Conservation (phyloP, 257 asterid species). For the Lavandula angustifolia region DNA sequence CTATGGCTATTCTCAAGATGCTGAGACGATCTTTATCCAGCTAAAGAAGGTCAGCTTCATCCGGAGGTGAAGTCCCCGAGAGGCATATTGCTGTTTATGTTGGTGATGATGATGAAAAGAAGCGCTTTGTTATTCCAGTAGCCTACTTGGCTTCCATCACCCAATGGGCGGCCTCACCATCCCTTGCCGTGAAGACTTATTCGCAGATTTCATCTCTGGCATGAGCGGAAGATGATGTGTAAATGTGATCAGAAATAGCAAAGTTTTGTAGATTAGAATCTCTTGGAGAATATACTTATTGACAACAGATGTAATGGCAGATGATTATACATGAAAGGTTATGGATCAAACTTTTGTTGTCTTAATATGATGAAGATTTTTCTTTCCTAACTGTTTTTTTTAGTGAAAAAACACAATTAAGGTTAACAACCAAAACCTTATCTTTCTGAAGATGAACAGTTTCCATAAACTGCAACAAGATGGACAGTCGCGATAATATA, state of each 20-base stretch:
- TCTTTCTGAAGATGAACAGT: neutral
- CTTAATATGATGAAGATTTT: too few relatives aligned
- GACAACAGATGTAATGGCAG: neutral
- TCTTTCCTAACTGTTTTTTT: neutral
- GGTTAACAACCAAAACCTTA: neutral
- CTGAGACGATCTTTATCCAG: neutral
- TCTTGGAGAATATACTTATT: neutral
- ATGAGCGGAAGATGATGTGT: slow-evolving; percentile 29
- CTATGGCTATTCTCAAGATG: neutral
- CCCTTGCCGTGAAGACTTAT: slow-evolving; percentile 44
- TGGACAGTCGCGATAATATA: neutral
- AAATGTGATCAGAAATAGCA: neutral
- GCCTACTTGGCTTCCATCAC: slow-evolving; percentile 30
- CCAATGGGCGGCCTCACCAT: slow-evolving; percentile 52
- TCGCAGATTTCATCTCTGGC: slow-evolving; percentile 36
- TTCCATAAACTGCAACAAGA: neutral
- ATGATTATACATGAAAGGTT: neutral
- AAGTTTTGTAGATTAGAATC: slow-evolving; percentile 7
- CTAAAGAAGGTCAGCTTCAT: neutral
- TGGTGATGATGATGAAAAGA: slow-evolving; percentile 31
- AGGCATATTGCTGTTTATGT: slow-evolving; percentile 40
- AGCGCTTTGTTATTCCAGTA: slow-evolving; percentile 14
- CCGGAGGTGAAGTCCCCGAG: slow-evolving; percentile 23
- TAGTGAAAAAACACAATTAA: too few relatives aligned
- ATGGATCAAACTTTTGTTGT: neutral